Conservation (phyloP, 139 green algal genomes). For the Microglena sp. region DNA sequence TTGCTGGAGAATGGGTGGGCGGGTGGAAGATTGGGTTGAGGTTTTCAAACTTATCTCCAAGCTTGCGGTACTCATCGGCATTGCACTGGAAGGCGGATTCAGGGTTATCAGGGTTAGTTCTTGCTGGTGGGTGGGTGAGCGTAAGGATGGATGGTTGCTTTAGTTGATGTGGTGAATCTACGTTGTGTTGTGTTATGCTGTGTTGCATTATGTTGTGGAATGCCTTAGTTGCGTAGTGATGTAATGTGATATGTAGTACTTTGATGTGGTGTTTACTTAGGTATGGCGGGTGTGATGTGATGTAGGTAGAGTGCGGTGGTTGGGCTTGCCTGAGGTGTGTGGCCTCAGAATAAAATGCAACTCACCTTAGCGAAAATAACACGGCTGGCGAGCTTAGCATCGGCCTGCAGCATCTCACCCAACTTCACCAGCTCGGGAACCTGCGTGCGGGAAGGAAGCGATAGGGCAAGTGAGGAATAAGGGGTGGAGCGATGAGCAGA, state of each 20-base stretch:
- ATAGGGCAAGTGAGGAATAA: too few relatives aligned
- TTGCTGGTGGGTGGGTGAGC: not conserved
- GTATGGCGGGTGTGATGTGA: not conserved
- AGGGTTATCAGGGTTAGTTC: not conserved
- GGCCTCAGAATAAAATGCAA: not conserved
- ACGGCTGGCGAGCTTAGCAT: conserved; percentile 52
- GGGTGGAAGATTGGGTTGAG: not conserved
- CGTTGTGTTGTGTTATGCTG: too few relatives aligned
- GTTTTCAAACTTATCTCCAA: conserved; percentile 60
- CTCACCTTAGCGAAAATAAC: conserved; percentile 72
- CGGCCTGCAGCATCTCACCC: conserved; percentile 41
- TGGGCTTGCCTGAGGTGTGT: not conserved
- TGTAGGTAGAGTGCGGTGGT: not conserved
- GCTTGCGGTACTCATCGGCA: conserved; percentile 56
- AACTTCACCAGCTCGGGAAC: conserved; percentile 63
- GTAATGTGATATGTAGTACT: not conserved
- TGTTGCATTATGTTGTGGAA: too few relatives aligned
- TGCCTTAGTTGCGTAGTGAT: too few relatives aligned
- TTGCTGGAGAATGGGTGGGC: not conserved
- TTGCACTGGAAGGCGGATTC: conserved; percentile 45
- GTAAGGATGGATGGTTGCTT: not conserved
- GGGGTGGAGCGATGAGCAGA: too few relatives aligned
- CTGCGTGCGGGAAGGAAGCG: conserved; percentile 22
- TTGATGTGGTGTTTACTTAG: not conserved
- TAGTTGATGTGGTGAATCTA: too few relatives aligned